These are phyloP conservation scores for Mimosa pudica DNA, from an alignment of 306 rosid genomes.

Conservation along the genomic window DNA sequence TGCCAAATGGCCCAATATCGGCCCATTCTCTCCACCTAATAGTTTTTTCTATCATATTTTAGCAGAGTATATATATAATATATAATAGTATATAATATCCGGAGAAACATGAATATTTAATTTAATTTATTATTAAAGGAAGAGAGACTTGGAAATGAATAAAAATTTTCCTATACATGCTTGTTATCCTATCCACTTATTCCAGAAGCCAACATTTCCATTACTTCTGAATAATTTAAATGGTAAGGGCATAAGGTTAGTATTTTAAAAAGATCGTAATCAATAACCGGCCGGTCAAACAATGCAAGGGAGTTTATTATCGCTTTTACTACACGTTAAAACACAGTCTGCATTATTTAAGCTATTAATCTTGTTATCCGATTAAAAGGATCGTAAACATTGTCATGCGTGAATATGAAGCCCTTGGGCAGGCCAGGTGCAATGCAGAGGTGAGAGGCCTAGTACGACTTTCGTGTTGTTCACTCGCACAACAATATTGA, in stretches of 20 bases:
- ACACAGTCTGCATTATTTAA: neutral
- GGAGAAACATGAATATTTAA: too few species aligned
- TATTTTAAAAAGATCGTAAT: neutral
- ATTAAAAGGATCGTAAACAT: neutral
- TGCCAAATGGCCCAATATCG: neutral
- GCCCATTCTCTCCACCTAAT: neutral
- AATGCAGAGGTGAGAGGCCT: neutral
- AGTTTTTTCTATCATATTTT: neutral
- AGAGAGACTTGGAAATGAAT: neutral
- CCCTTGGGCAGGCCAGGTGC: neutral
- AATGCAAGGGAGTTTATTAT: neutral
- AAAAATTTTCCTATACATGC: neutral
- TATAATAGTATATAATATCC: neutral
- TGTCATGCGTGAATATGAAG: neutral
- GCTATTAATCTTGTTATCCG: neutral
- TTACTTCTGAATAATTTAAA: neutral
- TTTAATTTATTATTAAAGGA: too few species aligned
- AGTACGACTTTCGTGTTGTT: too few species aligned
- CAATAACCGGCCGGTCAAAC: neutral
- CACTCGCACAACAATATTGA: neutral
- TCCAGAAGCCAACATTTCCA: too few species aligned
- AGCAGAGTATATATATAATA: too few species aligned
- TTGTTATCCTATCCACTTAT: neutral
- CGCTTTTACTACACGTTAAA: neutral
- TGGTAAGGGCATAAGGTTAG: neutral